Evolutionary conservation across 306 rosid genomes (phyloP).

Genomic region (Cucumis hystrix): DNA sequence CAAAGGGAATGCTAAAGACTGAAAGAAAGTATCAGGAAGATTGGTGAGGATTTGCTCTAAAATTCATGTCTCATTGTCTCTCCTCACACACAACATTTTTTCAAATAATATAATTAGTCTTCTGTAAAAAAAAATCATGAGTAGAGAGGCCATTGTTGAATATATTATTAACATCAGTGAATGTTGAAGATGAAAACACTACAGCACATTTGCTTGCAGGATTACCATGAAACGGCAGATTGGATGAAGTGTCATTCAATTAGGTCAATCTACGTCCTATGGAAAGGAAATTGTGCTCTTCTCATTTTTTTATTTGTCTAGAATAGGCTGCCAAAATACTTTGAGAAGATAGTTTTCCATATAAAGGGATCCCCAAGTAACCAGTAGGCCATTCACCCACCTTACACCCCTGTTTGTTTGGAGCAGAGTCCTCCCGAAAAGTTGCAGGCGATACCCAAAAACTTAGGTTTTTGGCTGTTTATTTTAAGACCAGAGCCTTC

Average conservation of each 20-base stretch:
- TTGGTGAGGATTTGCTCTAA: neutral
- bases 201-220: neutral
- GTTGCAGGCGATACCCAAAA: neutral
- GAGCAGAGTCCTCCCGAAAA: neutral
- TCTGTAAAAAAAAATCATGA: neutral
- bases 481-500: neutral
- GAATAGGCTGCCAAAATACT: neutral
- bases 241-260: neutral
- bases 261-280: neutral
- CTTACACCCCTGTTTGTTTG: neutral
- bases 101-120: neutral
- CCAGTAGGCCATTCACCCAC: neutral
- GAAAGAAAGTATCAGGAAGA: neutral
- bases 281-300: neutral
- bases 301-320: neutral
- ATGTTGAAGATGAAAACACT: neutral
- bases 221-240: neutral
- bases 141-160: neutral
- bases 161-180: neutral
- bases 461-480: neutral
- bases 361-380: neutral
- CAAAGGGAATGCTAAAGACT: neutral
- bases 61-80: neutral
- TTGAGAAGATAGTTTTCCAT: neutral
- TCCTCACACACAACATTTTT: neutral